These are phyloP conservation scores for Dactylellina parvicollis DNA, from an alignment of 2,329 filamentous ascomycete genomes.

Conservation along the genomic window DNA sequence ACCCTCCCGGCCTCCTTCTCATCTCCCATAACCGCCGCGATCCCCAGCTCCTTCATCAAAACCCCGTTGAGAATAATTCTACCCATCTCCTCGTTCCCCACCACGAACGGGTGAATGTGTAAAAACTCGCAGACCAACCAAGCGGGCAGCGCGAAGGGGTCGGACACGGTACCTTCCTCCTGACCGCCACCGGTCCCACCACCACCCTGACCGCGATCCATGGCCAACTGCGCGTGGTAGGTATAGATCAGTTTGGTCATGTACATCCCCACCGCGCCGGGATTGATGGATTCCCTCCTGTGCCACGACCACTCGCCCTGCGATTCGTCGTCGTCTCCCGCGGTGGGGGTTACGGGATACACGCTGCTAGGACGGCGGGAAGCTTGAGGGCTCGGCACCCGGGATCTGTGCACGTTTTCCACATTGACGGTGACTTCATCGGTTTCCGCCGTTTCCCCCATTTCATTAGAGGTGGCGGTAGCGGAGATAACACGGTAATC, in stretches of 20 bases:
- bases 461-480: neutral
- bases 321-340: neutral
- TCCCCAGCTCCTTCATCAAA: constrained; percentile 39
- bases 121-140: constrained; percentile 30
- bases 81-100: constrained; percentile 35
- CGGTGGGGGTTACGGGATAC: constrained; percentile 3
- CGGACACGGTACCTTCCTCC: constrained; percentile 18
- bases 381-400: neutral
- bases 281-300: constrained; percentile 33
- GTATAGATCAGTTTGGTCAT: constrained; percentile 36
- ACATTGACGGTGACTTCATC: neutral
- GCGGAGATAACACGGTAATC: constrained; percentile 22
- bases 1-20: constrained; percentile 15
- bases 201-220: constrained; percentile 13
- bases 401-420: neutral
- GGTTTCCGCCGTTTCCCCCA: neutral
- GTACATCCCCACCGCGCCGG: constrained; percentile 21
- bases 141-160: constrained; percentile 36
- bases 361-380: neutral
- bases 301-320: neutral
- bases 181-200: too few species aligned
- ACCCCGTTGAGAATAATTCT: constrained; percentile 40
- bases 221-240: constrained; percentile 24
- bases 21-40: constrained; percentile 17
- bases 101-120: constrained; percentile 37